Evolutionary conservation across 495 filamentous ascomycete species (phyloP).

Genomic region (Neurospora discreta): DNA sequence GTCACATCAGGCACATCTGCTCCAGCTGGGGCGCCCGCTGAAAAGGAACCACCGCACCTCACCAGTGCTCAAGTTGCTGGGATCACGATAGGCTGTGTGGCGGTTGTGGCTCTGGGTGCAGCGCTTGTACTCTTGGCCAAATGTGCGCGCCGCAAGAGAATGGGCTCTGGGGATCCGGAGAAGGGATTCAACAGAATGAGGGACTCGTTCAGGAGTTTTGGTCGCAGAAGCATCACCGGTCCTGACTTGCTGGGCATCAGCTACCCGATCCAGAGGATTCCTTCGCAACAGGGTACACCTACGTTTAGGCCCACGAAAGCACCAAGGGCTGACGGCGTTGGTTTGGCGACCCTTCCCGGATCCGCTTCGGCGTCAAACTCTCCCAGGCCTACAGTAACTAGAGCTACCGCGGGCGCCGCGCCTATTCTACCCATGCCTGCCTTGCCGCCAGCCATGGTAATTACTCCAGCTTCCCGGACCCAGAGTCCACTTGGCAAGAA

Average conservation of each 20-base stretch:
- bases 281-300: background rate
- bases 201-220: conserved; percentile 19
- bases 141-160: conserved; percentile 25
- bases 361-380: conserved; percentile 7
- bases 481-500: conserved; percentile 9
- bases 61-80: conserved; percentile 33
- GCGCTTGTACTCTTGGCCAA: conserved; percentile 30
- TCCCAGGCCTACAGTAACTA: background rate
- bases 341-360: conserved; percentile 29
- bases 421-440: background rate
- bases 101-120: conserved; percentile 27
- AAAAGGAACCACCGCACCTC: conserved; percentile 10
- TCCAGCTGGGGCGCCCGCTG: conserved; percentile 3
- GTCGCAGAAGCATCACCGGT: conserved; percentile 5
- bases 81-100: conserved; percentile 33
- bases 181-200: conserved; percentile 27
- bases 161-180: conserved; percentile 20
- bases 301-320: conserved; percentile 11
- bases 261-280: conserved; percentile 23
- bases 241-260: conserved; percentile 10
- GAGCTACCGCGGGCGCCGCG: background rate
- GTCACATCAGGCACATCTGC: background rate
- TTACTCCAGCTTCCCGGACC: conserved; percentile 11
- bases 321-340: conserved; percentile 23
- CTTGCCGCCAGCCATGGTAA: conserved; percentile 3